Conservation (phyloP, 2,329 filamentous ascomycete species). For the Albophoma yamanashiensis region DNA sequence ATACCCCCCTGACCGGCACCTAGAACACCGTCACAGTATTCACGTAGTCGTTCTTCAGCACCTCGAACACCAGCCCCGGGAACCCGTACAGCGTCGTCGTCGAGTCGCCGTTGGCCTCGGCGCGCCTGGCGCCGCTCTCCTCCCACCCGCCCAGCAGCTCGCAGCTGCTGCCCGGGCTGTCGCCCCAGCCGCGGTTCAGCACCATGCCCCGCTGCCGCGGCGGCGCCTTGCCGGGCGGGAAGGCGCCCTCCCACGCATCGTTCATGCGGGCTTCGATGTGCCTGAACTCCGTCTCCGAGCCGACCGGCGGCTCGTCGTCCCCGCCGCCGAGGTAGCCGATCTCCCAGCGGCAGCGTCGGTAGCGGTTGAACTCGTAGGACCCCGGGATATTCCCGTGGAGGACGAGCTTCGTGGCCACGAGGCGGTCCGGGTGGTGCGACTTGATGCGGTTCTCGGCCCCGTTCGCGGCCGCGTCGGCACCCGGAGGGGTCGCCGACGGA, state of each 20-base stretch:
- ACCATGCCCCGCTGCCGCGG: conserved; percentile 66
- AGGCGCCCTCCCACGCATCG: conserved; percentile 58
- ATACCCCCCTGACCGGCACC: background rate
- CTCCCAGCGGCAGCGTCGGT: conserved; percentile 81
- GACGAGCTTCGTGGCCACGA: conserved; percentile 85
- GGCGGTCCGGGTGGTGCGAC: conserved; percentile 43
- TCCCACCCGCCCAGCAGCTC: conserved; percentile 82
- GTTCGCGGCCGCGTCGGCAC: conserved; percentile 8
- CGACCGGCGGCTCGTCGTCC: conserved; percentile 30
- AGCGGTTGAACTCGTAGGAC: conserved; percentile 92
- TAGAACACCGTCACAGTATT: conserved; percentile 84
- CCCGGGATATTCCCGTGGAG: conserved; percentile 92
- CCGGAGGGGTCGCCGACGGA: conserved; percentile 51
- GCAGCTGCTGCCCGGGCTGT: conserved; percentile 81
- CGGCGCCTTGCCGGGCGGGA: conserved; percentile 41
- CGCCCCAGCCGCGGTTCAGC: conserved; percentile 81
- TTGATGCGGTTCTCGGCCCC: conserved; percentile 22
- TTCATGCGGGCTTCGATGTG: conserved; percentile 60
- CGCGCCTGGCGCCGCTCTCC: conserved; percentile 50
- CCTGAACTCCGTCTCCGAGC: conserved; percentile 71
- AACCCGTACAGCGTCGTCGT: conserved; percentile 86
- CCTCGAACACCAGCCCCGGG: conserved; percentile 89
- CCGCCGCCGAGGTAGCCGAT: conserved; percentile 48
- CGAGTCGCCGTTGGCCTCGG: conserved; percentile 44
- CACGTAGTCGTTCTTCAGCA: conserved; percentile 83